phyloP scores from a whole-genome alignment of 345 rosid genomes.

The Murraya koenigii region DNA sequence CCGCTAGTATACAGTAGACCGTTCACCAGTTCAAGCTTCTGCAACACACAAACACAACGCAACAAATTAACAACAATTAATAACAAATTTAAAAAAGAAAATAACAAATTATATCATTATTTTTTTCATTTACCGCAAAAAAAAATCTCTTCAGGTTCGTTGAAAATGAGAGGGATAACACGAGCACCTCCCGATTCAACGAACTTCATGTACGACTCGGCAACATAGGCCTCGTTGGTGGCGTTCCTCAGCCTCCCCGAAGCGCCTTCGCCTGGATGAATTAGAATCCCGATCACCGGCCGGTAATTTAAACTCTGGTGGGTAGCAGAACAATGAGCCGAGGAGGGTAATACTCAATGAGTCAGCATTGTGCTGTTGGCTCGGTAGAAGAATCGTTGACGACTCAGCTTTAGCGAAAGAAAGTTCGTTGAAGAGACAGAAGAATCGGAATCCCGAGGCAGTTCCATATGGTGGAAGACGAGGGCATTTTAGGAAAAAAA shows the following conservation, averaged over 20 bases:
- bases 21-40: slow-evolving; percentile 80
- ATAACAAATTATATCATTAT: too few species aligned
- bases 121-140: slow-evolving; percentile 41
- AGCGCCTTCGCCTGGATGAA: slow-evolving; percentile 91
- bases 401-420: slow-evolving; percentile 34
- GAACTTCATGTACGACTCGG: slow-evolving; percentile 86
- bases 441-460: slow-evolving; percentile 48
- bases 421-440: slow-evolving; percentile 43
- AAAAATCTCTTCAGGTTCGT: slow-evolving; percentile 60
- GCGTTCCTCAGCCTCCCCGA: slow-evolving; percentile 69
- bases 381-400: slow-evolving; percentile 45
- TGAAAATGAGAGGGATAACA: slow-evolving; percentile 78
- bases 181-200: slow-evolving; percentile 95
- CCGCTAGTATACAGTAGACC: slow-evolving; percentile 94
- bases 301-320: slow-evolving; percentile 60
- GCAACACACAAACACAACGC: slow-evolving; percentile 16
- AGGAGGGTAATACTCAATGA: not conserved
- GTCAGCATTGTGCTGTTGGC: slow-evolving; percentile 23
- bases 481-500: not conserved
- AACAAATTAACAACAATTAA: too few species aligned
- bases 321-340: slow-evolving; percentile 38
- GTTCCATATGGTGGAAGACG: slow-evolving; percentile 34
- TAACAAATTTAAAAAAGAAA: too few species aligned
- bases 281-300: slow-evolving; percentile 78
- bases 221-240: slow-evolving; percentile 55